These are phyloP conservation scores for Aphanomyces stellatus DNA, from an alignment of 352 stramenopile genomes.

Conservation along the genomic window DNA sequence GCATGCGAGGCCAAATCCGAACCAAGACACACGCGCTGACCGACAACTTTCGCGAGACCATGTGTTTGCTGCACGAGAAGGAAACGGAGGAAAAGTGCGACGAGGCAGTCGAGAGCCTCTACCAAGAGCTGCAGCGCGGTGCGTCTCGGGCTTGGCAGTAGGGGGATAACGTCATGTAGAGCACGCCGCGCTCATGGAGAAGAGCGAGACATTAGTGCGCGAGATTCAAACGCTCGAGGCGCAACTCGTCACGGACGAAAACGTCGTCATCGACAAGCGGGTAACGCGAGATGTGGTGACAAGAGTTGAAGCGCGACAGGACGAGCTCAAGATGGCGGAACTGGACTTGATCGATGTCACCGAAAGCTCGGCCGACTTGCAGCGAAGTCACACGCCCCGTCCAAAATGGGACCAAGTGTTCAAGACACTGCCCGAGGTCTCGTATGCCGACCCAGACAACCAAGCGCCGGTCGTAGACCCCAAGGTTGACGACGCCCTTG, in stretches of 20 bases:
- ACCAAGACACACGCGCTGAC: not conserved
- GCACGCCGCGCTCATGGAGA: not conserved
- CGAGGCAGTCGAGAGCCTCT: constrained; percentile 22
- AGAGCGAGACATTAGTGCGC: not conserved
- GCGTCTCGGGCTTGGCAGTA: not conserved
- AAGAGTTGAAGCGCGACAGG: not conserved
- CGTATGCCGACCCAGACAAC: constrained; percentile 15
- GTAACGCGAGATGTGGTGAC: not conserved
- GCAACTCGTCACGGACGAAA: constrained; percentile 5
- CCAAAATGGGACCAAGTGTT: constrained; percentile 57
- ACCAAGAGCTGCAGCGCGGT: constrained; percentile 18
- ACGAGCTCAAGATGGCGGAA: not conserved
- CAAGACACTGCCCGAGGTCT: constrained; percentile 48
- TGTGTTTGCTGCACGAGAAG: constrained; percentile 36
- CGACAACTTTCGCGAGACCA: constrained; percentile 8
- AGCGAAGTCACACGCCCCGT: constrained; percentile 55
- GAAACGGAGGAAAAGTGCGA: constrained; percentile 31
- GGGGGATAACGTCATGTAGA: not conserved
- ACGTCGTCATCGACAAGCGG: not conserved
- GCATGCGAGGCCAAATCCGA: not conserved
- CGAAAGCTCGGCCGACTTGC: constrained; percentile 20
- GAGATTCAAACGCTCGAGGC: constrained; percentile 8
- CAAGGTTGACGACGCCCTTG: too few species aligned
- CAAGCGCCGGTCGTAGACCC: not conserved
- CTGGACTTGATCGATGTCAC: not conserved